Conservation (phyloP, 345 rosid species). For the Microcos paniculata region DNA sequence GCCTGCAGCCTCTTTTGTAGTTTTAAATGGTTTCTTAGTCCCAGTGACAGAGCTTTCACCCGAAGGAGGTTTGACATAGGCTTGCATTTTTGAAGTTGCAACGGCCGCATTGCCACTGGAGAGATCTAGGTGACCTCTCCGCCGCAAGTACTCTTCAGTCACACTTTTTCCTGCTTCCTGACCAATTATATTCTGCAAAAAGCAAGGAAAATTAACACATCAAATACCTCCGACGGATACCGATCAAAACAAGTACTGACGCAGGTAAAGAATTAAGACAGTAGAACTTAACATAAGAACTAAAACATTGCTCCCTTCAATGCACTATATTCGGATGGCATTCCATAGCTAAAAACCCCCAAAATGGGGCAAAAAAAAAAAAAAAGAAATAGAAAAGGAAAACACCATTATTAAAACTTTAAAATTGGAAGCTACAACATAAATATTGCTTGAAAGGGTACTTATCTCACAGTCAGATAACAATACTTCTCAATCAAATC, state of each 20-base stretch:
- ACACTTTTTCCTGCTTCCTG: slow-evolving; percentile 67
- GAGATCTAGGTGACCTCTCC: slow-evolving; percentile 58
- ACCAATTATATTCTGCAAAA: slow-evolving; percentile 75
- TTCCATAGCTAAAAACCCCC: background rate
- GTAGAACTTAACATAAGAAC: background rate
- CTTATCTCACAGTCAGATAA: background rate
- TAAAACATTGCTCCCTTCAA: no score
- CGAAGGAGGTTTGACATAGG: slow-evolving; percentile 74
- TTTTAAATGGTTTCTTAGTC: slow-evolving; percentile 47
- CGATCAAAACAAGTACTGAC: background rate
- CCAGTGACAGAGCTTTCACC: slow-evolving; percentile 41
- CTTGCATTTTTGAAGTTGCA: slow-evolving; percentile 54
- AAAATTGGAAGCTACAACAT: background rate
- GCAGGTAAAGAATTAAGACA: background rate
- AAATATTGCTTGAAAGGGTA: background rate
- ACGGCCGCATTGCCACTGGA: slow-evolving; percentile 31
- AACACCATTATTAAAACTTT: background rate
- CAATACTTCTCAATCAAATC: background rate
- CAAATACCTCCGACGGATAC: background rate
- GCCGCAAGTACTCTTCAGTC: slow-evolving; percentile 69
- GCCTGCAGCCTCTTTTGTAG: slow-evolving; percentile 45
- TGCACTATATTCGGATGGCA: no score
- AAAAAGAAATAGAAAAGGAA: background rate
- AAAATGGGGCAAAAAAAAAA: background rate
- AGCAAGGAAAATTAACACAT: slow-evolving; percentile 12